phyloP scores from a whole-genome alignment of 1,139 yeast genomes.

The Arxiozyma telluris region DNA sequence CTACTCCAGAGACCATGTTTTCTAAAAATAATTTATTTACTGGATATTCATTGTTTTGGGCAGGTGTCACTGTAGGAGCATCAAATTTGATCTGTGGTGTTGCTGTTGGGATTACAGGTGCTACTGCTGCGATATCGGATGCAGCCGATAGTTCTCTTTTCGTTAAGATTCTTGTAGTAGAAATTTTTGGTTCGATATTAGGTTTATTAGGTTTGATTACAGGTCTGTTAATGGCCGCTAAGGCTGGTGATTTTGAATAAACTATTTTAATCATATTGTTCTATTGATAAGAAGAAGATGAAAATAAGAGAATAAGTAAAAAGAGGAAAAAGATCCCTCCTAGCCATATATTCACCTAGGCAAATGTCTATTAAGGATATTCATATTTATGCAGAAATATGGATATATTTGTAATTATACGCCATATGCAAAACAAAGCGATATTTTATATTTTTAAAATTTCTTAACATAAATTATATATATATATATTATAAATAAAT shows the following conservation, averaged over 20 bases:
- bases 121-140: constrained; percentile 95
- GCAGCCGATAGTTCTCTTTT: constrained; percentile 95
- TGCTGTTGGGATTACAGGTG: constrained; percentile 95
- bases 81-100: constrained; percentile 94
- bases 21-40: constrained; percentile 88
- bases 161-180: constrained; percentile 92
- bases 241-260: constrained; percentile 68
- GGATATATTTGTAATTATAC: background rate
- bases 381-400: background rate
- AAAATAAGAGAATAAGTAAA: background rate
- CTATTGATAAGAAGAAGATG: too few relatives aligned
- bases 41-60: constrained; percentile 95
- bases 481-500: too few relatives aligned
- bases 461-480: too few relatives aligned
- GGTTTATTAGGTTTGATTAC: constrained; percentile 94
- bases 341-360: too few relatives aligned
- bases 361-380: too few relatives aligned
- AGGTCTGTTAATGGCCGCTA: constrained; percentile 93
- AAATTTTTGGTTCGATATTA: constrained; percentile 91
- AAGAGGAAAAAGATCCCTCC: background rate
- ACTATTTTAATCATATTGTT: background rate
- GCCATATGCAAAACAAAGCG: background rate
- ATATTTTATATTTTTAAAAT: too few relatives aligned
- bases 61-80: constrained; percentile 91
- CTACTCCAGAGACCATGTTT: constrained; percentile 47